Conservation (phyloP, 2,329 filamentous ascomycete species). For the Tolypocladium inflatum region DNA sequence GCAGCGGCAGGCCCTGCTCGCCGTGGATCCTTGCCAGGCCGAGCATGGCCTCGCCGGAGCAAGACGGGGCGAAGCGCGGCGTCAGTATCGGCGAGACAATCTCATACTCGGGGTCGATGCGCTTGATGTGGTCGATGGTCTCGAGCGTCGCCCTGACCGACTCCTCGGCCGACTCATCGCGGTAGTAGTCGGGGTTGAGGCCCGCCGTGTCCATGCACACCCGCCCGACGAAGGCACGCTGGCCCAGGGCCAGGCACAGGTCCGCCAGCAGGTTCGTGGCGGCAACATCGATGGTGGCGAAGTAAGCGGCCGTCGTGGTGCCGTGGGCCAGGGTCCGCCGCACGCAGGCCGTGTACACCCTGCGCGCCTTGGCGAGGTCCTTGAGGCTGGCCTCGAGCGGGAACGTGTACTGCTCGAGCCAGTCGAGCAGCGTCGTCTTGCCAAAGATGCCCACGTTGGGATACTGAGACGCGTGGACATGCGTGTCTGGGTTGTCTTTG, state of each 20-base stretch:
- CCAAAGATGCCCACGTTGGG: constrained; percentile 92
- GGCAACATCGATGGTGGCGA: constrained; percentile 76
- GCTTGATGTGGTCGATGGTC: constrained; percentile 55
- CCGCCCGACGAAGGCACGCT: constrained; percentile 82
- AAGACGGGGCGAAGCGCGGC: constrained; percentile 57
- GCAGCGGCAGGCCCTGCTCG: constrained; percentile 57
- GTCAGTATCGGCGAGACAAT: constrained; percentile 77
- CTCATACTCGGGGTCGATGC: constrained; percentile 53
- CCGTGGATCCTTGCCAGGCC: constrained; percentile 55
- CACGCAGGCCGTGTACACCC: constrained; percentile 71
- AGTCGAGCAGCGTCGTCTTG: constrained; percentile 83
- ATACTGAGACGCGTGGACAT: constrained; percentile 92
- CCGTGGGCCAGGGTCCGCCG: constrained; percentile 76
- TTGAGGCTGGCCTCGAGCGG: constrained; percentile 75
- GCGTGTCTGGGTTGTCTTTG: constrained; percentile 58
- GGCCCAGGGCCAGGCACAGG: constrained; percentile 69
- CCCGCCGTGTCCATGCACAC: constrained; percentile 81
- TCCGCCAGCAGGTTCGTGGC: constrained; percentile 88
- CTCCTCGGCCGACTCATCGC: constrained; percentile 56
- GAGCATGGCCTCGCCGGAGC: constrained; percentile 48
- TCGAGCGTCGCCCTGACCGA: constrained; percentile 46
- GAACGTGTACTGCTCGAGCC: constrained; percentile 92
- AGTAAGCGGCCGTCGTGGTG: constrained; percentile 93
- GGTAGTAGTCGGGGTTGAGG: constrained; percentile 67
- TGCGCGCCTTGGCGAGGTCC: constrained; percentile 50